Evolutionary conservation across 2,329 filamentous ascomycete genomes (phyloP), one percentile per base, ranked within the genome.

Genomic region (Dothideomycetes sp.): DNA sequence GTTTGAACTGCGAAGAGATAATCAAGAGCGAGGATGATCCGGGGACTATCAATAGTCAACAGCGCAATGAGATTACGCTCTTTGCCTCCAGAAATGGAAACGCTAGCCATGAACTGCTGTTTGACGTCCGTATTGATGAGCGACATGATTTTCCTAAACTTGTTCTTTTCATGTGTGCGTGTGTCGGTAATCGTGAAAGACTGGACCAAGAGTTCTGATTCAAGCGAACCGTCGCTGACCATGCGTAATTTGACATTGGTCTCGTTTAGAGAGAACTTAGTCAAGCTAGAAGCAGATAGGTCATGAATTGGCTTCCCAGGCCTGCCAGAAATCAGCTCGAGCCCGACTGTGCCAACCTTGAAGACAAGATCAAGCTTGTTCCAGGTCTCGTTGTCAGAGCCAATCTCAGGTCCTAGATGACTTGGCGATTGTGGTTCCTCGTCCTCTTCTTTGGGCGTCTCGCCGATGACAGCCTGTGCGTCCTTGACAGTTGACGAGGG

Each of bases 91-190:
- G 88, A 87, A 62, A 98, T 93, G 0, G 88, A 93, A 4, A 98
- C 68, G 57, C 84, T 95, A 13, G 91, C 91, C 91, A 98, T 98
- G 55, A 98, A 88, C 53, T 99, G 93, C 59, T 96, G 88, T 32
- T 78, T 76, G 41, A 91, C 87, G 42, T 88, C 82, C 51, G 87
- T 89, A 61, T 95, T 96, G 55, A 88, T 87, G 41, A 94, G 80
- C 2, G 88, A 88, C 91, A 98, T 96, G 64, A 98, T 95, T 60
- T 89, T 93, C 36, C 87, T 79, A 71, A 93, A 99, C 57, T 94
- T 95, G 67, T 95, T 98, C 4, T 82, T 84, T 52, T 94, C 88
- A 40, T 78, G 76, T 4, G 78, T 80, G n/a, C 93, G 80, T 48
- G 83, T 95, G 59, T 99, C 91, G 42, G 84, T 77, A 49, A 96